phyloP scores from a whole-genome alignment of 768 basidiomycete genomes.

The Suillus lakei region DNA sequence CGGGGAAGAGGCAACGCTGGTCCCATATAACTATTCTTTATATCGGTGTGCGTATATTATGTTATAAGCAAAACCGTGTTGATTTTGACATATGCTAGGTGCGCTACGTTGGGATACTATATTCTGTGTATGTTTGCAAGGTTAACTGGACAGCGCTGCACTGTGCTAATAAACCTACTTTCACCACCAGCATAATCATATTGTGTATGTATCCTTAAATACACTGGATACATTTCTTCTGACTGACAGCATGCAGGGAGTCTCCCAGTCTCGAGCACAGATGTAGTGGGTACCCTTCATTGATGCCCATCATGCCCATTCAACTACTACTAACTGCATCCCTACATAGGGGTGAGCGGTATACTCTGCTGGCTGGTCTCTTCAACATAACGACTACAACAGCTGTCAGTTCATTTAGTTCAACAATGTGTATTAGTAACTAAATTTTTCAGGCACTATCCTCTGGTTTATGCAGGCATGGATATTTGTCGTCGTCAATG shows the following conservation, averaged over 20 bases:
- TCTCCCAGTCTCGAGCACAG: background rate
- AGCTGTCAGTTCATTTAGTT: background rate
- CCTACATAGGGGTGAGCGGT: background rate
- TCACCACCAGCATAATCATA: background rate
- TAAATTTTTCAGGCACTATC: background rate
- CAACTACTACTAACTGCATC: background rate
- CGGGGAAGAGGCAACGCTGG: background rate
- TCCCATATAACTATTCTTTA: background rate
- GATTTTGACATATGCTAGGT: background rate
- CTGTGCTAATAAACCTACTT: background rate
- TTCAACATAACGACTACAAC: background rate
- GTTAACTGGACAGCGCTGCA: background rate
- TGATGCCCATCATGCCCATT: background rate
- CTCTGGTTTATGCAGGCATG: background rate
- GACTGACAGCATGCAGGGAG: background rate
- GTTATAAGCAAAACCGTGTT: background rate
- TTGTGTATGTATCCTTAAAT: background rate
- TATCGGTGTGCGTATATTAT: background rate
- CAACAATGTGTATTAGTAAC: background rate
- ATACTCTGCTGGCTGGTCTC: background rate
- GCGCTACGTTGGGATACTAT: background rate
- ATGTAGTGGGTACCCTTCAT: background rate
- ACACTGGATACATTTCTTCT: background rate
- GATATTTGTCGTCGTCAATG: background rate
- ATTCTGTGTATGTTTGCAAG: background rate